phyloP scores from a whole-genome alignment of 1,284 basidiomycete species.

The Hymenochaete sp. region DNA sequence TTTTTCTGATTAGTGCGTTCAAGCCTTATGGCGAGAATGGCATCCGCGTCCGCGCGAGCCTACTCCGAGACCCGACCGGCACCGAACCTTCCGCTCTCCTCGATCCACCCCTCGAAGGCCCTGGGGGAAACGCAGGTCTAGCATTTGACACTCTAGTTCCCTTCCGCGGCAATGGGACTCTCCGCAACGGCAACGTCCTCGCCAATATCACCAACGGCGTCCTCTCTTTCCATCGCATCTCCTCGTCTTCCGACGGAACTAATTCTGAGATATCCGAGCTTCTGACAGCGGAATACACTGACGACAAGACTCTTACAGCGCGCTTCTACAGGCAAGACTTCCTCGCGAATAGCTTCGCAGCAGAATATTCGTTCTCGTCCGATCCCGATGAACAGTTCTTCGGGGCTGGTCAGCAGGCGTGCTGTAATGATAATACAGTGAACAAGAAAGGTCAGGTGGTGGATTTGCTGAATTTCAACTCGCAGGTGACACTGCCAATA shows the following conservation, averaged over 20 bases:
- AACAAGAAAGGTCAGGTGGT: slow-evolving; percentile 37
- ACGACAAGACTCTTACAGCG: slow-evolving; percentile 30
- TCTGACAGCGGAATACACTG: slow-evolving; percentile 30
- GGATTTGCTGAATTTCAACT: slow-evolving; percentile 35
- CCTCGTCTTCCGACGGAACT: slow-evolving; percentile 26
- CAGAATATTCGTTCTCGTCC: slow-evolving; percentile 31
- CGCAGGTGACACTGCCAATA: slow-evolving; percentile 33
- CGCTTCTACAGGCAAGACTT: slow-evolving; percentile 33
- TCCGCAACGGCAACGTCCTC: slow-evolving; percentile 32
- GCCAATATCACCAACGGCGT: slow-evolving; percentile 27
- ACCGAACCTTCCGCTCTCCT: slow-evolving; percentile 30
- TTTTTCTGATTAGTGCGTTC: background rate
- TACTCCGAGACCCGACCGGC: slow-evolving; percentile 33
- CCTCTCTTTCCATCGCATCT: slow-evolving; percentile 29
- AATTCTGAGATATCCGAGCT: slow-evolving; percentile 23
- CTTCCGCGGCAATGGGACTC: slow-evolving; percentile 28
- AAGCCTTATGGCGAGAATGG: slow-evolving; percentile 35
- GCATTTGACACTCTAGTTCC: slow-evolving; percentile 28
- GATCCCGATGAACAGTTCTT: slow-evolving; percentile 32
- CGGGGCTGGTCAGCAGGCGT: slow-evolving; percentile 34
- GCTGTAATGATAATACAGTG: slow-evolving; percentile 34
- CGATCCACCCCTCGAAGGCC: slow-evolving; percentile 34
- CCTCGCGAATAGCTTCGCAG: slow-evolving; percentile 28
- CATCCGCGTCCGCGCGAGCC: slow-evolving; percentile 32
- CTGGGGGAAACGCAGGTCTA: slow-evolving; percentile 29